Percentiles rank a stretch among this genome's conserved stretches.
Conservation (phyloP, 352 stramenopile genomes). For the Hyaloperonospora arabidopsidis region DNA sequence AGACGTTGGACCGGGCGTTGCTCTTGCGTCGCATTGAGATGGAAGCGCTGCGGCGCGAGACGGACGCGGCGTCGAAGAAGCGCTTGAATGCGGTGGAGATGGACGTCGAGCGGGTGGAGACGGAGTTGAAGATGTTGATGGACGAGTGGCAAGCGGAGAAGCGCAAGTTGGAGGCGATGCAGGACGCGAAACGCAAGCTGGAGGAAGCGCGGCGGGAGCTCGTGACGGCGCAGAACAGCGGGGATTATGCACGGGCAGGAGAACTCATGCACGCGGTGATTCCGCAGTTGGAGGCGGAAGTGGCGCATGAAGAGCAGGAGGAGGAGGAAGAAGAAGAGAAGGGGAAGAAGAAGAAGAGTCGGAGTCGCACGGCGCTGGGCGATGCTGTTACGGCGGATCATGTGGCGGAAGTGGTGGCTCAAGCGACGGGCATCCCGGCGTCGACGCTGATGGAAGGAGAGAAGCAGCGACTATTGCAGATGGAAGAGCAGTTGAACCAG, state of each 20-base stretch:
- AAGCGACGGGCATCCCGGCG: slow-evolving; percentile 92
- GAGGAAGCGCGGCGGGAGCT: slow-evolving; percentile 71
- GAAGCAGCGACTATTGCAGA: slow-evolving; percentile 90
- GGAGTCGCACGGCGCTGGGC: slow-evolving; percentile 53
- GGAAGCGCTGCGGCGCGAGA: slow-evolving; percentile 73
- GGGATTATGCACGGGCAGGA: slow-evolving; percentile 69
- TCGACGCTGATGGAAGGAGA: slow-evolving; percentile 92
- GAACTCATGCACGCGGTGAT: slow-evolving; percentile 81
- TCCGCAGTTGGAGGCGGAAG: slow-evolving; percentile 56
- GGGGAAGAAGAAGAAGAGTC: slow-evolving; percentile 27
- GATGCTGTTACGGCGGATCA: slow-evolving; percentile 91
- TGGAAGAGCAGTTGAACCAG: slow-evolving; percentile 89
- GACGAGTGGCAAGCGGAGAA: slow-evolving; percentile 79
- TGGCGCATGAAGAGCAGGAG: slow-evolving; percentile 54
- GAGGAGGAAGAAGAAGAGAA: slow-evolving; percentile 36
- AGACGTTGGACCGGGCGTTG: slow-evolving; percentile 74
- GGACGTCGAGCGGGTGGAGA: slow-evolving; percentile 53
- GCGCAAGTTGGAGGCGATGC: slow-evolving; percentile 60
- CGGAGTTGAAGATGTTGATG: slow-evolving; percentile 53
- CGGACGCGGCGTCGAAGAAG: slow-evolving; percentile 63
- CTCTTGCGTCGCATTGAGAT: slow-evolving; percentile 77
- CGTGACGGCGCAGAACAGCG: slow-evolving; percentile 57
- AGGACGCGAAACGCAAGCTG: slow-evolving; percentile 64
- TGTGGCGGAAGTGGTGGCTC: slow-evolving; percentile 85
- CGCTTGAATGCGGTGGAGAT: slow-evolving; percentile 48